phyloP scores from a whole-genome alignment of 139 green algal species.

The Chlamydomonas sp. region DNA sequence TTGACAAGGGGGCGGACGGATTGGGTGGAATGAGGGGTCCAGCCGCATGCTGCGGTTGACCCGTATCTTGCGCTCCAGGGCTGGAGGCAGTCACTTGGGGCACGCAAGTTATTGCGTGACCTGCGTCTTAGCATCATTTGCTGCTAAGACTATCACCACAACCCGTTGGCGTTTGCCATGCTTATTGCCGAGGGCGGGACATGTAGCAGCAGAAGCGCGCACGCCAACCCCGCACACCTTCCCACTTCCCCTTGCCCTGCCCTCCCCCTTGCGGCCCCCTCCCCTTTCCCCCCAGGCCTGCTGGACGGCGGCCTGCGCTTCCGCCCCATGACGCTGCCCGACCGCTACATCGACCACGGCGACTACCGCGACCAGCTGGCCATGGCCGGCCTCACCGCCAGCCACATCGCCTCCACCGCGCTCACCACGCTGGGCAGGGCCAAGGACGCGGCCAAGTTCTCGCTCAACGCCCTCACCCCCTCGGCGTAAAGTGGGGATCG shows the following conservation, averaged over 20 bases:
- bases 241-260: neutral
- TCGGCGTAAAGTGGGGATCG: neutral
- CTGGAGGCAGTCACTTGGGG: no score
- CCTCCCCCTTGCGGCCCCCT: neutral
- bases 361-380: conserved; percentile 89
- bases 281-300: conserved; percentile 59
- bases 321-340: conserved; percentile 94
- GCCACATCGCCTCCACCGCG: conserved; percentile 91
- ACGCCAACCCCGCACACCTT: neutral
- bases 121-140: no score
- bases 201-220: no score
- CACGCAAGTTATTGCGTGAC: no score
- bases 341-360: conserved; percentile 94
- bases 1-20: no score
- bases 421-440: conserved; percentile 70
- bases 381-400: conserved; percentile 87
- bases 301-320: conserved; percentile 96
- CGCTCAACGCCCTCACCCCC: conserved; percentile 14
- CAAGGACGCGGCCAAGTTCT: conserved; percentile 53
- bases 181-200: no score
- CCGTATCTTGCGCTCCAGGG: no score
- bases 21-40: no score
- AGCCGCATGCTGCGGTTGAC: no score
- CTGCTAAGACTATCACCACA: no score
- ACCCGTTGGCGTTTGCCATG: no score